A percentile compares a stretch with the other conserved stretches of the same genome.
These are phyloP conservation scores for Populus tomentosa DNA, from an alignment of 441 rosid genomes.

Conservation along the genomic window DNA sequence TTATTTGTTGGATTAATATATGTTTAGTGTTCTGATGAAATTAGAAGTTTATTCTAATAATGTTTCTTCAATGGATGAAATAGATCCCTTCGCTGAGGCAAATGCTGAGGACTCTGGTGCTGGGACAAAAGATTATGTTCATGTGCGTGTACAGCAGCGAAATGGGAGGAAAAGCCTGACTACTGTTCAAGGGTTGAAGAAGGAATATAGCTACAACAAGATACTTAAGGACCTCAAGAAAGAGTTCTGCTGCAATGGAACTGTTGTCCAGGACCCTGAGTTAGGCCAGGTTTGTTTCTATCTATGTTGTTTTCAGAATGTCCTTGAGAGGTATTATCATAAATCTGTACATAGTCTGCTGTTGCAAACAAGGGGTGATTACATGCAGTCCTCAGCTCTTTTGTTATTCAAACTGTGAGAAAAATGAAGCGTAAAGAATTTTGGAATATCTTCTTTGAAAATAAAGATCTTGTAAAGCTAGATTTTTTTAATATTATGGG, in stretches of 20 bases:
- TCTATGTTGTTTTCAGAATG: not conserved
- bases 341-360: not conserved
- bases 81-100: slow-evolving; percentile 37
- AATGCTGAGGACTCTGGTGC: slow-evolving; percentile 45
- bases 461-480: not conserved
- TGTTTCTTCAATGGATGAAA: too few species aligned
- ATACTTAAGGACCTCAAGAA: slow-evolving; percentile 79
- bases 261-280: slow-evolving; percentile 78
- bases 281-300: slow-evolving; percentile 57
- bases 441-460: not conserved
- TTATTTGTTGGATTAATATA: not conserved
- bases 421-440: not conserved
- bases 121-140: slow-evolving; percentile 72
- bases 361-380: not conserved
- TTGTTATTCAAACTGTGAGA: not conserved
- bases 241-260: slow-evolving; percentile 89
- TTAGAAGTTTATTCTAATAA: too few species aligned
- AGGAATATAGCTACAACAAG: slow-evolving; percentile 75
- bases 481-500: not conserved
- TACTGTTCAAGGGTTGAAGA: slow-evolving; percentile 76
- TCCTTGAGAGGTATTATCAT: not conserved
- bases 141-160: slow-evolving; percentile 72
- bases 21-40: too few species aligned
- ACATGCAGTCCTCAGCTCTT: not conserved
- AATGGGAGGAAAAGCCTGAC: slow-evolving; percentile 58